Conservation (phyloP, 225 moss, liverwort and hornwort genomes). For the Pseudoscleropodium purum region DNA sequence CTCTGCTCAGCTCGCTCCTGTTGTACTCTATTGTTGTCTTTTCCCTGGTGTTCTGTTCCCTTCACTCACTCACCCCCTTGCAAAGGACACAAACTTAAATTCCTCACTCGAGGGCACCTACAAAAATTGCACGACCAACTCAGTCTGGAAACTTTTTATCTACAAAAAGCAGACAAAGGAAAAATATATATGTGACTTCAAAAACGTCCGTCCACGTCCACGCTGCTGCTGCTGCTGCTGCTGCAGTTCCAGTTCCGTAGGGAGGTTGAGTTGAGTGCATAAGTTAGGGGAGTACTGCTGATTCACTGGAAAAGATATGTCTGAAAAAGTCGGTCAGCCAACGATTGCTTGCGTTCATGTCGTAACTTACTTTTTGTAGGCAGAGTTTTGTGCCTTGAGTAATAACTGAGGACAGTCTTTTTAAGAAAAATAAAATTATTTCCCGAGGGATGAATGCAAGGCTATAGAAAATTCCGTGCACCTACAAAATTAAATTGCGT, state of each 20-base stretch:
- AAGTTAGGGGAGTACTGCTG: neutral
- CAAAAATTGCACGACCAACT: neutral
- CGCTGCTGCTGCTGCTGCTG: neutral
- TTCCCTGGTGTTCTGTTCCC: neutral
- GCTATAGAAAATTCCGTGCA: neutral
- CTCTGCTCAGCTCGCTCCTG: no score
- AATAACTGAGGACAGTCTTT: neutral
- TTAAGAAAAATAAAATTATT: no score
- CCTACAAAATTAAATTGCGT: neutral
- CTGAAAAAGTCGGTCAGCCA: neutral
- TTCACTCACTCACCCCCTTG: neutral
- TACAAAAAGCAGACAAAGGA: neutral
- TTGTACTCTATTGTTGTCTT: neutral
- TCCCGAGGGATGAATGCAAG: rapidly evolving
- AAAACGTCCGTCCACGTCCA: neutral
- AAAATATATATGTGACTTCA: neutral
- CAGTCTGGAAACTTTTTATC: neutral
- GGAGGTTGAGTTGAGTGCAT: neutral
- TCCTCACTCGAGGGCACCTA: neutral
- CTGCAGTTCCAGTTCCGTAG: no score
- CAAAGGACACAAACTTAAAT: neutral
- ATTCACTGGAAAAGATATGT: neutral
- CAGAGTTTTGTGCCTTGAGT: neutral
- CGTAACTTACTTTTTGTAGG: neutral
- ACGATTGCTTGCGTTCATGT: neutral